Evolutionary conservation across 208 protist genomes (phyloP).

Genomic region (Novymonas esmeraldas): DNA sequence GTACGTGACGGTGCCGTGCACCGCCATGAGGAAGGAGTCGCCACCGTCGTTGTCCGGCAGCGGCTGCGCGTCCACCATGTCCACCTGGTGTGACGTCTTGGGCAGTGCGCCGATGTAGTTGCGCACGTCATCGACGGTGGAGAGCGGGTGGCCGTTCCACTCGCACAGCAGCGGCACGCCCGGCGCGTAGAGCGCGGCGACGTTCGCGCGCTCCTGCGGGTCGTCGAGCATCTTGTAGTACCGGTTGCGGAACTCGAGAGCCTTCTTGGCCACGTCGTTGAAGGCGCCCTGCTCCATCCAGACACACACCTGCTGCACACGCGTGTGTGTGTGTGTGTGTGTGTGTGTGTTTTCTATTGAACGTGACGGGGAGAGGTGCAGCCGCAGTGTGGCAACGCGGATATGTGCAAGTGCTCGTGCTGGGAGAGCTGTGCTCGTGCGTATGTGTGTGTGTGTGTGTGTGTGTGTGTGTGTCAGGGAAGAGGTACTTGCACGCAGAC

Average conservation of each 20-base stretch:
- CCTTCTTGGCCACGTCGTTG: slow-evolving; percentile 83
- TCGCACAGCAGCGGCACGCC: slow-evolving; percentile 78
- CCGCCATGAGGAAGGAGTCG: slow-evolving; percentile 82
- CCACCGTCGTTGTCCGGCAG: slow-evolving; percentile 78
- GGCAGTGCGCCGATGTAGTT: slow-evolving; percentile 70
- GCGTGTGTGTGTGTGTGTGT: slow-evolving; percentile 9
- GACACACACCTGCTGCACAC: neutral
- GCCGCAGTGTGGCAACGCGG: neutral
- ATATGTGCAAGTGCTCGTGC: neutral
- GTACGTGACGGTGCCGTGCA: slow-evolving; percentile 84
- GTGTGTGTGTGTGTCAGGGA: neutral
- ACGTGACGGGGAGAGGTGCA: too few species aligned
- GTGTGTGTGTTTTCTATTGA: neutral
- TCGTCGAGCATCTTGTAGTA: slow-evolving; percentile 88
- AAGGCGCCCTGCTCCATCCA: slow-evolving; percentile 72
- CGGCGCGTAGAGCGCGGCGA: slow-evolving; percentile 71
- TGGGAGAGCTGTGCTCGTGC: neutral
- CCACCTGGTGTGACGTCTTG: slow-evolving; percentile 77
- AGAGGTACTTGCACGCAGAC: neutral
- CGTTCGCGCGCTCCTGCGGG: slow-evolving; percentile 45
- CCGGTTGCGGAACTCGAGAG: slow-evolving; percentile 71
- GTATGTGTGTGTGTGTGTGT: slow-evolving; percentile 1
- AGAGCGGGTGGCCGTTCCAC: slow-evolving; percentile 87
- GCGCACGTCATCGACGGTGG: slow-evolving; percentile 49
- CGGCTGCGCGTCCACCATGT: slow-evolving; percentile 90